Percentiles rank a stretch among this genome's conserved stretches.
Evolutionary conservation across 75 land plant species (phyloP).

Genomic region (Pinus albicaulis): DNA sequence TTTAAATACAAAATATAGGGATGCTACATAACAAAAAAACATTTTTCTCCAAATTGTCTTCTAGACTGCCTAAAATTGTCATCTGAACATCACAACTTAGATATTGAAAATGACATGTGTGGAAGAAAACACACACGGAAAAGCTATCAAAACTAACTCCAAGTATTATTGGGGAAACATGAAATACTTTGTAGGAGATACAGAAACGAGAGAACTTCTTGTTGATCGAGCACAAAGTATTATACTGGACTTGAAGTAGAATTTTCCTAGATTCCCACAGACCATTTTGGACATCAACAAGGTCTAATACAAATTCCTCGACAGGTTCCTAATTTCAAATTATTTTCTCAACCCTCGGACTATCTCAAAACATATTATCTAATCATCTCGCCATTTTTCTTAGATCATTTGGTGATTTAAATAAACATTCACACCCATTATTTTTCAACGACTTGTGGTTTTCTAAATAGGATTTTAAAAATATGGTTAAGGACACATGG

Average conservation of each 20-base stretch:
- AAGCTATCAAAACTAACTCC: slow-evolving; percentile 9
- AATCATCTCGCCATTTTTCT: too few species aligned
- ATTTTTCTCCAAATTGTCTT: slow-evolving; percentile 65
- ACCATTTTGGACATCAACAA: slow-evolving; percentile 37
- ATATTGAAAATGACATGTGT: slow-evolving; percentile 72
- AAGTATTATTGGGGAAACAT: slow-evolving; percentile 28
- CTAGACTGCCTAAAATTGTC: slow-evolving; percentile 64
- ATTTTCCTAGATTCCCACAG: slow-evolving; percentile 34
- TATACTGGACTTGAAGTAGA: slow-evolving; percentile 28
- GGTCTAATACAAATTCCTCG: slow-evolving; percentile 27
- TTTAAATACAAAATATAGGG: too few species aligned
- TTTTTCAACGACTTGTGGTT: too few species aligned
- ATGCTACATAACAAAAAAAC: slow-evolving; percentile 56
- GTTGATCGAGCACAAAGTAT: slow-evolving; percentile 31
- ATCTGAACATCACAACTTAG: slow-evolving; percentile 63
- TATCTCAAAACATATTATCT: too few species aligned
- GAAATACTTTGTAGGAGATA: slow-evolving; percentile 30
- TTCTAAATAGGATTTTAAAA: too few species aligned
- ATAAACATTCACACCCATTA: too few species aligned
- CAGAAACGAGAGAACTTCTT: slow-evolving; percentile 21
- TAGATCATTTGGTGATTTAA: too few species aligned
- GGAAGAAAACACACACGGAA: slow-evolving; percentile 39
- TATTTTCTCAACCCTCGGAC: not conserved
- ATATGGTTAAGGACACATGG: too few species aligned
- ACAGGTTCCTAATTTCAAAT: not conserved